Base-by-base conservation (phyloP, 1,284 basidiomycete genomes). In the Puccinia novopanici region DNA sequence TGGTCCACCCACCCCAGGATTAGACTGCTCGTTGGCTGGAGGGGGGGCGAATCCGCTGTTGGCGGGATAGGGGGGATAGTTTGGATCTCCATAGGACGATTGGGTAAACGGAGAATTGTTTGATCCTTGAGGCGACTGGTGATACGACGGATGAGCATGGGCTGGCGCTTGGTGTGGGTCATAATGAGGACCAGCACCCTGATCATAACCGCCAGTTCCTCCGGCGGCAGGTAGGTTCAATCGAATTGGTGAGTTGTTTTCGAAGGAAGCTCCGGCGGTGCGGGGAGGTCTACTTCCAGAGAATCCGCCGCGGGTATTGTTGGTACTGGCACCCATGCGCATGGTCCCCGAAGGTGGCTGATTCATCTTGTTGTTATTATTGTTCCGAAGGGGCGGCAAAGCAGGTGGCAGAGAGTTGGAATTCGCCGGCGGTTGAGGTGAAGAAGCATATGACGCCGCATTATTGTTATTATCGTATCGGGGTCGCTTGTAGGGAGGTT, bases 181-280 rank as follows among this genome's bases (percentile, higher is more conserved):
- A 45, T 55, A 79, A 61, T 79, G 76, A 61, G 67, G 67, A 27
- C 48, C 67, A 59, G 72, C 59, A 42, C 54, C 27, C 9, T 4
- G 5, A 57, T 73, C 71, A n/a, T 55, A 73, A 34, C 13, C 24
- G 17, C 63, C 75, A 42, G 42, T 70, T 27, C 52, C 65, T 68
- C 27, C 54, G n/a, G n/a, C 19, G 54, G 52, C 4, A 8, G 65
- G 65, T 37, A 70, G 30, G 52, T 79, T 79, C 19, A 79, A 37
- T 42, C 67, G 76, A 45, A 79, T 79, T 22, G 76, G 76, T 17
- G 76, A 79, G 30, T 72, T 79, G 24, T 71, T 79, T 40, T 70
- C 78, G 42, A 80, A 80, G 8, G 19, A 19, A 13, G 68, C 55
- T 5, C 27, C 55, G 59, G 19, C 27, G 5, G 70, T 30, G 50